Evolutionary conservation across 768 basidiomycete genomes (phyloP).

Genomic region (Suillus subaureus): DNA sequence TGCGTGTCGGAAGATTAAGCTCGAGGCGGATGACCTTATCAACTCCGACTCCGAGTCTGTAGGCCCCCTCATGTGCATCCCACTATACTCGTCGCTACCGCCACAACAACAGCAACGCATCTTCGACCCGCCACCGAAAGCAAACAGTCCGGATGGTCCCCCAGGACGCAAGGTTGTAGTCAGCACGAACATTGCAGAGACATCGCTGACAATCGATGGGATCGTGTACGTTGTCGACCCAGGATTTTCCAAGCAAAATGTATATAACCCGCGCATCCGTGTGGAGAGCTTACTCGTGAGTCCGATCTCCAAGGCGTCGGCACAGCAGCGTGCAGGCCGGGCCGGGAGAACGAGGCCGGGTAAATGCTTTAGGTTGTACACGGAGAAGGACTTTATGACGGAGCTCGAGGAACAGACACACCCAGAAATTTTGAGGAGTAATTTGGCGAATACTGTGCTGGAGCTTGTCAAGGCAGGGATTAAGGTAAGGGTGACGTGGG

Average conservation of each 20-base stretch:
- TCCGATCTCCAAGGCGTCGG: slow-evolving; percentile 96
- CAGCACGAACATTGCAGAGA: slow-evolving; percentile 97
- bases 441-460: slow-evolving; percentile 90
- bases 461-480: slow-evolving; percentile 94
- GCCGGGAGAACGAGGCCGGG: slow-evolving; percentile 96
- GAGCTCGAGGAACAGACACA: slow-evolving; percentile 98
- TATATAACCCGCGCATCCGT: slow-evolving; percentile 96
- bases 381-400: slow-evolving; percentile 95
- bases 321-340: slow-evolving; percentile 95
- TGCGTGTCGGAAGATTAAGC: slow-evolving; percentile 89
- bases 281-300: slow-evolving; percentile 95
- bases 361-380: slow-evolving; percentile 96
- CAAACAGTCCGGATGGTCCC: slow-evolving; percentile 65
- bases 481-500: slow-evolving; percentile 48
- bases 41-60: slow-evolving; percentile 73
- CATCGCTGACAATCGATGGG: slow-evolving; percentile 95
- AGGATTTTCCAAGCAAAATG: slow-evolving; percentile 96
- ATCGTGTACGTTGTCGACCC: slow-evolving; percentile 99
- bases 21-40: slow-evolving; percentile 85
- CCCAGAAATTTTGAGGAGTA: slow-evolving; percentile 93
- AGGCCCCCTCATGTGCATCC: slow-evolving; percentile 88
- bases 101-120: slow-evolving; percentile 96
- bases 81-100: slow-evolving; percentile 93
- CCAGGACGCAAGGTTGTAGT: slow-evolving; percentile 93
- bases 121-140: slow-evolving; percentile 83